Percentiles rank a stretch among this genome's conserved stretches.
These are phyloP conservation scores for Lolium rigidum DNA, from an alignment of 176 grass and related monocot species.

Conservation along the genomic window DNA sequence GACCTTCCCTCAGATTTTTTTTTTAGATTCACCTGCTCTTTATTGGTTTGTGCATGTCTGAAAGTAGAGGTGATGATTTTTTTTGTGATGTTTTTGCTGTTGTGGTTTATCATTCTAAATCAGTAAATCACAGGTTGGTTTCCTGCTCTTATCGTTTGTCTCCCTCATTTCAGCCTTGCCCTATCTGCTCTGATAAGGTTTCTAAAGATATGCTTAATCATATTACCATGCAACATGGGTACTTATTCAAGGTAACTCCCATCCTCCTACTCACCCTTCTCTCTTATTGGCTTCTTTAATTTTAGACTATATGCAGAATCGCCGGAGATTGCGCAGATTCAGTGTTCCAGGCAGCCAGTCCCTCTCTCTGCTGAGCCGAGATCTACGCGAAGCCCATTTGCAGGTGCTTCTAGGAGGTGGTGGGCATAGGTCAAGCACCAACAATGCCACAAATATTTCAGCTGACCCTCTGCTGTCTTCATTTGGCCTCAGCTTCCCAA, in stretches of 20 bases:
- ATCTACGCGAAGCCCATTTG: slow-evolving; percentile 89
- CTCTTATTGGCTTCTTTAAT: slow-evolving; percentile 37
- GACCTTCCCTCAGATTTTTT: not conserved
- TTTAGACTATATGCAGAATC: slow-evolving; percentile 61
- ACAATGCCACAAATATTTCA: slow-evolving; percentile 65
- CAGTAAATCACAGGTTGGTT: not conserved
- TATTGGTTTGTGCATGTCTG: not conserved
- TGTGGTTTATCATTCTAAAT: not conserved
- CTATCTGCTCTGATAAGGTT: slow-evolving; percentile 88
- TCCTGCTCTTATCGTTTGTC: slow-evolving; percentile 11
- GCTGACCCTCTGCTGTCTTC: slow-evolving; percentile 91
- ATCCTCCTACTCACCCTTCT: not conserved
- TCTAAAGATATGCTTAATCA: slow-evolving; percentile 96
- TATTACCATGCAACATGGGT: slow-evolving; percentile 88
- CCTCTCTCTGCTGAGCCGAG: slow-evolving; percentile 74
- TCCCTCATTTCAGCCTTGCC: slow-evolving; percentile 74
- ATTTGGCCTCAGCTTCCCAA: slow-evolving; percentile 74
- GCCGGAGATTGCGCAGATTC: slow-evolving; percentile 75
- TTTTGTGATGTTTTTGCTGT: not conserved
- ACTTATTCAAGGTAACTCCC: slow-evolving; percentile 78
- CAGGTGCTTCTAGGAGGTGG: slow-evolving; percentile 80
- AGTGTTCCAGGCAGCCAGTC: slow-evolving; percentile 80
- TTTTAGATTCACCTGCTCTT: not conserved
- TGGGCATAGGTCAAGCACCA: slow-evolving; percentile 69
- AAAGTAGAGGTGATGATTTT: not conserved